Conservation (phyloP, 2,329 filamentous ascomycete species). For the Eurotiales sp. region DNA sequence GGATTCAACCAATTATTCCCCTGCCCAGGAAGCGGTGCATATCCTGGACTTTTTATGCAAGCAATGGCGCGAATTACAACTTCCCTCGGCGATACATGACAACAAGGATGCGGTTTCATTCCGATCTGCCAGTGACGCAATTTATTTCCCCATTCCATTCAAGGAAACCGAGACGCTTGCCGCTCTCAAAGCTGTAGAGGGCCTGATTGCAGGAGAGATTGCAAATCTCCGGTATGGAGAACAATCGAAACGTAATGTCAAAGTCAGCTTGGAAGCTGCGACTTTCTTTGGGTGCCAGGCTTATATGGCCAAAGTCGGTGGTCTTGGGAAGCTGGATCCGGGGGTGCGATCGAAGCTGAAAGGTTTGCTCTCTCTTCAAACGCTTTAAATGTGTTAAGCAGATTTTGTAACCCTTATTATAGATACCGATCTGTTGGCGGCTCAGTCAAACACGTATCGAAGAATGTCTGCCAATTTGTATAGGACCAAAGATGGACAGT, state of each 20-base stretch:
- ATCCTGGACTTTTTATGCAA: conserved; percentile 35
- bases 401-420: too few species aligned
- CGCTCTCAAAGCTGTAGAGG: conserved; percentile 59
- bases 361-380: conserved; percentile 25
- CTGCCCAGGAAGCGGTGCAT: conserved; percentile 32
- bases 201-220: conserved; percentile 57
- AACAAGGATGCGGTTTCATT: conserved; percentile 35
- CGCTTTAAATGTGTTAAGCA: too few species aligned
- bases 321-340: conserved; percentile 35
- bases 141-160: conserved; percentile 45
- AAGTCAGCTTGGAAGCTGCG: conserved; percentile 35
- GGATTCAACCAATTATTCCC: conserved; percentile 28
- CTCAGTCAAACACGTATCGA: conserved; percentile 68
- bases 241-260: conserved; percentile 30
- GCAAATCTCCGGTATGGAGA: conserved; percentile 52
- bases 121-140: conserved; percentile 32
- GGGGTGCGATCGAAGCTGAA: conserved; percentile 37
- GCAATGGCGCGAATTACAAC: conserved; percentile 29
- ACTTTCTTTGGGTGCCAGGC: conserved; percentile 40
- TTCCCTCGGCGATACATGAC: conserved; percentile 29
- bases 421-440: conserved; percentile 67
- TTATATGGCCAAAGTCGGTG: conserved; percentile 41
- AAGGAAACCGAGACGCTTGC: conserved; percentile 53
- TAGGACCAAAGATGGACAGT: conserved; percentile 63
- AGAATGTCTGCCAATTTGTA: conserved; percentile 71